Evolutionary conservation across 106 monocot species (phyloP).

Genomic region (Amphibolis antarctica): DNA sequence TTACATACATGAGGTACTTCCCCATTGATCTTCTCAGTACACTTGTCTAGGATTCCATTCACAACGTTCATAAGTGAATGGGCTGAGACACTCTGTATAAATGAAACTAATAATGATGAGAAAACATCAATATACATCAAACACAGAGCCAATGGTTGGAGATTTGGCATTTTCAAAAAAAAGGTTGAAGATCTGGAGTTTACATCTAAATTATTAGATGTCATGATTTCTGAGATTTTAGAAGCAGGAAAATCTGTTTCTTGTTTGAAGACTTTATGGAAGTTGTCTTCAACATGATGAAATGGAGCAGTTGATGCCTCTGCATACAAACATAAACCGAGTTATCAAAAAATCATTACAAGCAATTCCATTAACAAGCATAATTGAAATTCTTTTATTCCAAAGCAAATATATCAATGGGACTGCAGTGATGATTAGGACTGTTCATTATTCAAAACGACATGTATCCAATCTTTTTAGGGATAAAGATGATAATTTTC

Average conservation of each 20-base stretch:
- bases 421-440: too few relatives aligned
- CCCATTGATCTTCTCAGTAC: constrained; percentile 53
- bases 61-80: constrained; percentile 66
- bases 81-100: constrained; percentile 70
- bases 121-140: constrained; percentile 4
- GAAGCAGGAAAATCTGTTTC: constrained; percentile 67
- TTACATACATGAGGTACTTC: constrained; percentile 80
- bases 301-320: constrained; percentile 24
- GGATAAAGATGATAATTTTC: too few relatives aligned
- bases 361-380: too few relatives aligned
- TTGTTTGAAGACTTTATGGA: constrained; percentile 62
- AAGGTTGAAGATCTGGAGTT: too few relatives aligned
- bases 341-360: neutral
- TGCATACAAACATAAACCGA: constrained; percentile 1
- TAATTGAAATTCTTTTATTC: too few relatives aligned
- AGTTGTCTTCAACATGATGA: constrained; percentile 46
- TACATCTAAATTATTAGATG: constrained; percentile 81
- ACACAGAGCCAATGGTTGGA: constrained; percentile 2
- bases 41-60: constrained; percentile 77
- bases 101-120: neutral
- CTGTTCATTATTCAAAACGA: too few relatives aligned
- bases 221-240: constrained; percentile 75
- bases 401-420: too few relatives aligned
- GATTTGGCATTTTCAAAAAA: too few relatives aligned
- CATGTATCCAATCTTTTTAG: too few relatives aligned